Evolutionary conservation across 179 eudicot species (phyloP).

Genomic region (Dionaea muscipula): DNA sequence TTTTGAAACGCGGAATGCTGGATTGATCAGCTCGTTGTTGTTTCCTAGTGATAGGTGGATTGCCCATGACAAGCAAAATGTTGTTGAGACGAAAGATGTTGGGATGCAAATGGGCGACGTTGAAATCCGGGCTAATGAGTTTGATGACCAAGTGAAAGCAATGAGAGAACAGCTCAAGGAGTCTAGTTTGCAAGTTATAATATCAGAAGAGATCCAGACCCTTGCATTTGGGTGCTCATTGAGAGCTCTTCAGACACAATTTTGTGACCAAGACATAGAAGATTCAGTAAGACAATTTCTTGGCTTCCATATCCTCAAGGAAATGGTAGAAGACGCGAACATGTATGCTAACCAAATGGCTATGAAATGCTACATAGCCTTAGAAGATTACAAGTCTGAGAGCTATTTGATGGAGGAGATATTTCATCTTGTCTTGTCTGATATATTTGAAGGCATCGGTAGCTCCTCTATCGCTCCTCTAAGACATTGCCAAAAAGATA

Average conservation of each 20-base stretch:
- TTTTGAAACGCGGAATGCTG: slow-evolving; percentile 23
- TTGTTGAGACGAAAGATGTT: neutral
- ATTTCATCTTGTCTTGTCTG: slow-evolving; percentile 8
- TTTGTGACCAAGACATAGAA: slow-evolving; percentile 10
- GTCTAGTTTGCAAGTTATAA: slow-evolving; percentile 9
- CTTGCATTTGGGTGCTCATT: slow-evolving; percentile 17
- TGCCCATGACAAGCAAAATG: too few species aligned
- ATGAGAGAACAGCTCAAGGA: slow-evolving; percentile 15
- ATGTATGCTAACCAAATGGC: neutral
- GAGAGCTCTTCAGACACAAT: slow-evolving; percentile 14
- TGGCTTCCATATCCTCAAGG: slow-evolving; percentile 2
- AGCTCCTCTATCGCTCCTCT: neutral
- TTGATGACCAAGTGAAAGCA: neutral
- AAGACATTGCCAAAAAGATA: slow-evolving; percentile 7
- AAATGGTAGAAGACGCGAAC: slow-evolving; percentile 12
- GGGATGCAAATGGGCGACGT: neutral
- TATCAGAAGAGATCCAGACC: slow-evolving; percentile 24
- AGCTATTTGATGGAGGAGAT: slow-evolving; percentile 5
- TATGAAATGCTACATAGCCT: slow-evolving; percentile 5
- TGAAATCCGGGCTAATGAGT: neutral
- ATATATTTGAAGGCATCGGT: slow-evolving; percentile 1
- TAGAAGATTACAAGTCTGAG: slow-evolving; percentile 1
- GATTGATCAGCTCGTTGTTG: too few species aligned
- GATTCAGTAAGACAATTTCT: slow-evolving; percentile 9
- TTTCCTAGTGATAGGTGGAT: too few species aligned